Evolutionary conservation across 1,284 basidiomycete species (phyloP), one percentile per base, ranked within the genome.

Genomic region (Inonotus obliquus): DNA sequence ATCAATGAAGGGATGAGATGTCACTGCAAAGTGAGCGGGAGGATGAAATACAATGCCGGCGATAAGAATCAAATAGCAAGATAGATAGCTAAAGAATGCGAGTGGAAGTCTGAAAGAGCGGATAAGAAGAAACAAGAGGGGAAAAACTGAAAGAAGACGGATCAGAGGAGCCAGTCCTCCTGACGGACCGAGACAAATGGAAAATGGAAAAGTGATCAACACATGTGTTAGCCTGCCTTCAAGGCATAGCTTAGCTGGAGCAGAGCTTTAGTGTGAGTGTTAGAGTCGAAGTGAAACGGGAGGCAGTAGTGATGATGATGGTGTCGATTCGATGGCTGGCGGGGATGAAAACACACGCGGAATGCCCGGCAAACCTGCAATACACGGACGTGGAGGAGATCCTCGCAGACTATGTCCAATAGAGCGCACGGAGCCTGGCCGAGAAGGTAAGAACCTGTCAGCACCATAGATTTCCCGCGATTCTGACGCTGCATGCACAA

Each of bases 121-220:
- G 17, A 27, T 51, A 5, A 27, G 7, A 25, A 25, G 9, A 51
- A 51, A 5, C 10, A 51, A 51, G 25, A 51, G 25, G 27, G 29
- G 49, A 1, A 1, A 51, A 4, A 10, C 23, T 5, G 49, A 2
- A n/a, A n/a, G n/a, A n/a, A n/a, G n/a, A n/a, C n/a, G n/a, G n/a
- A n/a, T n/a, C n/a, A n/a, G 11, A 51, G 49, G 49, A 51, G 29
- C 49, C 49, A 51, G 49, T 51, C 49, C 49, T 51, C 19, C 49
- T 47, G 45, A 47, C 11, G 45, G 11, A n/a, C 17, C 45, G n/a
- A 48, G 6, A 48, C 3, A 21, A 11, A 5, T 48, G 45, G 21
- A 21, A 13, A 48, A 48, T 19, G 45, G 21, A 48, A 48, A 19
- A n/a, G n/a, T n/a, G 45, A 47, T 10, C 45, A 19, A 47, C 45